Base-by-base conservation (phyloP, 2,329 filamentous ascomycete species). In the Leptographium galeiforme region DNA sequence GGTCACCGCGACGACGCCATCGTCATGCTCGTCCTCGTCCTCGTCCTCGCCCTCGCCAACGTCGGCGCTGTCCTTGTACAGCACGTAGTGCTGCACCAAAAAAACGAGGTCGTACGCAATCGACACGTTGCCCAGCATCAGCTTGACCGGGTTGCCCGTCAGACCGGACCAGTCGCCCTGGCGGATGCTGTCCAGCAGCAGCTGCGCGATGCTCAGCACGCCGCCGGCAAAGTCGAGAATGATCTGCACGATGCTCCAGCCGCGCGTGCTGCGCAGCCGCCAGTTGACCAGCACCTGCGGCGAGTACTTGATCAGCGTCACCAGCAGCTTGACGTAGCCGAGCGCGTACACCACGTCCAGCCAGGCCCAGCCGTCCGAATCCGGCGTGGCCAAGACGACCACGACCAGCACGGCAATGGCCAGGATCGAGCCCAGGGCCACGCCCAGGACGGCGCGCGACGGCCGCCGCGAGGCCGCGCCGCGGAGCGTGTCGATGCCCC, bases 271-370 rank as follows among this genome's bases (percentile, higher is more conserved):
- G 64, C 84, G 79, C 62, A 91, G 89, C 61, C 82, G 81, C 66
- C 85, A 89, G 71, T 97, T 97, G 61, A 85, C 76, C 62, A 85
- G 75, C 40, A 87, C 81, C 72, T 95, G 89, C 6, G 93, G 93
- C 48, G 88, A 82, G 69, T 96, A 97, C 71, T 98, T 98, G 69
- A 95, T 78, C 32, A 96, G 71, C 0, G 91, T 95, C 59, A 95
- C 80, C 53, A 90, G 68, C 38, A 98, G 75, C 70, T 98, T 98
- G 64, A 95, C 84, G 65, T 94, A 94, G 44, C 87, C 88, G 36
- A 94, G 71, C 13, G 85, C 78, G 63, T 82, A 82, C 49, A 80
- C 73, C 51, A 79, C 73, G 61, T 85, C 82, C 44, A 85, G 75
- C 68, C 75, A 79, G 52, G 77, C 76, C 80, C 80, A 84, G 51